Conservation (phyloP, 805 yeast genomes). For the Metschnikowia similis region DNA sequence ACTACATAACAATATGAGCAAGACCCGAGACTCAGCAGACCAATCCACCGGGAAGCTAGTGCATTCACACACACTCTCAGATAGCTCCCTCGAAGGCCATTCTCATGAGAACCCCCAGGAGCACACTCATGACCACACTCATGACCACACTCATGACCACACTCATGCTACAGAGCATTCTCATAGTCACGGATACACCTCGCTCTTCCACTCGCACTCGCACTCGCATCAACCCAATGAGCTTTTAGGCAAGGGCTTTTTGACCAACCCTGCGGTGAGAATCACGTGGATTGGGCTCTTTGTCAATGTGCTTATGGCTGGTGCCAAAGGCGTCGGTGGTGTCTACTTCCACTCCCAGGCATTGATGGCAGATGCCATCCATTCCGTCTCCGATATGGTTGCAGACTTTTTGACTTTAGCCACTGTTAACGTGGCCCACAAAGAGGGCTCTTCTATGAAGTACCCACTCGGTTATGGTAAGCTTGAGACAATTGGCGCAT, state of each 20-base stretch:
- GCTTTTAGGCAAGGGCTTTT: conserved; percentile 26
- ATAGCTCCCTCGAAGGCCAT: not conserved
- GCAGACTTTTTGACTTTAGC: conserved; percentile 86
- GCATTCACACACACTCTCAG: conserved; percentile 4
- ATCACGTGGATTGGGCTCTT: conserved; percentile 89
- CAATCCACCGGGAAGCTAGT: not conserved
- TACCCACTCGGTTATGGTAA: conserved; percentile 93
- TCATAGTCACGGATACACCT: conserved; percentile 14
- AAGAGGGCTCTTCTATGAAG: conserved; percentile 48
- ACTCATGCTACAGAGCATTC: conserved; percentile 7
- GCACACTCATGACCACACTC: not conserved
- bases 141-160: conserved; percentile 1
- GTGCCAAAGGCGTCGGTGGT: conserved; percentile 86
- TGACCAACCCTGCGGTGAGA: conserved; percentile 76
- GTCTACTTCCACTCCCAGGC: conserved; percentile 92
- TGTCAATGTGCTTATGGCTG: conserved; percentile 82
- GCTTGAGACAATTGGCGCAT: conserved; percentile 86
- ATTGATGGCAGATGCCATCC: conserved; percentile 89
- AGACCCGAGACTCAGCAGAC: not conserved
- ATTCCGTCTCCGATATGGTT: conserved; percentile 84
- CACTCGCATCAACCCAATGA: conserved; percentile 40
- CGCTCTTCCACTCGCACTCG: conserved; percentile 27
- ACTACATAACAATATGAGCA: not conserved
- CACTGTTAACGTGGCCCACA: conserved; percentile 74
- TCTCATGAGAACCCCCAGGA: not conserved